phyloP scores from a whole-genome alignment of 257 asterid genomes.

The Primulina huaijiensis region DNA sequence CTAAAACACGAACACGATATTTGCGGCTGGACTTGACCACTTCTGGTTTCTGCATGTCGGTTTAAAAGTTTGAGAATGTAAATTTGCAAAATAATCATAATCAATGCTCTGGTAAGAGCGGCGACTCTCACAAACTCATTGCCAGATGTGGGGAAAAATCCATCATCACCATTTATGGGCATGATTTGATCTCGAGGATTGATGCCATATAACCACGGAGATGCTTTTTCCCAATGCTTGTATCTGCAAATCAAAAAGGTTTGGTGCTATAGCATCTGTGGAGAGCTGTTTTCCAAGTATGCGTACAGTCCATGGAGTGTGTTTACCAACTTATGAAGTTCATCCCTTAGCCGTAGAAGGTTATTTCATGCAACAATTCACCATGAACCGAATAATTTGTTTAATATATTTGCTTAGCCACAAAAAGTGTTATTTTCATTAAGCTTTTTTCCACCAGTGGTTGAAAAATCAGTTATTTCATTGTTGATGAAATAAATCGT shows the following conservation, averaged over 20 bases:
- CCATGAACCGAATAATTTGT: neutral
- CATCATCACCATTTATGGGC: constrained; percentile 97
- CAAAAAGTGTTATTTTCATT: neutral
- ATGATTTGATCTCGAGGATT: constrained; percentile 83
- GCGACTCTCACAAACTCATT: constrained; percentile 65
- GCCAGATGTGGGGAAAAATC: constrained; percentile 91
- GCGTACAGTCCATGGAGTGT: neutral
- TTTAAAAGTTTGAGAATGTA: constrained; percentile 24
- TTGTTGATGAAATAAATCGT: constrained; percentile 8
- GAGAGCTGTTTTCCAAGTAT: constrained; percentile 10
- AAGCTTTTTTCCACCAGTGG: neutral
- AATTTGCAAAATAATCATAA: constrained; percentile 20
- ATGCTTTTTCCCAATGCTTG: constrained; percentile 83
- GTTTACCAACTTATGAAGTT: neutral
- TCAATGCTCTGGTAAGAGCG: constrained; percentile 5
- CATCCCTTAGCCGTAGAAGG: constrained; percentile 1
- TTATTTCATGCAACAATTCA: constrained; percentile 3
- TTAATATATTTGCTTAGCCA: constrained; percentile 10
- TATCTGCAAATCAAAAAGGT: constrained; percentile 45
- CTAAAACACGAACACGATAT: constrained; percentile 91
- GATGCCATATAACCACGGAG: constrained; percentile 77
- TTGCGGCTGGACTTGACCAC: constrained; percentile 79
- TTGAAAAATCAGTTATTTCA: constrained; percentile 7
- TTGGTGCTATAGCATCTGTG: neutral
- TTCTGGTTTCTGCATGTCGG: constrained; percentile 75